phyloP scores from a whole-genome alignment of 1,284 basidiomycete species.

The Sanghuangporus weigelae region DNA sequence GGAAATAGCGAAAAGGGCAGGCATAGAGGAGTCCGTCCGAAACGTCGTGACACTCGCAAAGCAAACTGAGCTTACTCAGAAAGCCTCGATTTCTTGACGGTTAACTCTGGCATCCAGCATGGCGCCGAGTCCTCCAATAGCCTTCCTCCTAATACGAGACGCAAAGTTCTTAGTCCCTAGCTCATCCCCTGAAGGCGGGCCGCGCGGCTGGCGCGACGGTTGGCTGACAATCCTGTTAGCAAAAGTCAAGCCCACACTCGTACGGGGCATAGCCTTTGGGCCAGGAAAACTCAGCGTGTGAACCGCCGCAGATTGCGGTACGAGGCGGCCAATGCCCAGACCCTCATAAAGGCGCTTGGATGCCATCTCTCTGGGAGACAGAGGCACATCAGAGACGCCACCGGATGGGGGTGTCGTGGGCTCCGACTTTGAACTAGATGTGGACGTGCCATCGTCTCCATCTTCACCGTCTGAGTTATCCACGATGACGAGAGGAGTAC shows the following conservation, averaged over 20 bases:
- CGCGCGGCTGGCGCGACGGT: constrained; percentile 77
- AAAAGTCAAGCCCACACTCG: constrained; percentile 20
- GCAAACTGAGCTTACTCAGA: constrained; percentile 33
- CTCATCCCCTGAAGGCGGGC: constrained; percentile 84
- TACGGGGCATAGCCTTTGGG: constrained; percentile 8
- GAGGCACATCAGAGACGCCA: constrained; percentile 46
- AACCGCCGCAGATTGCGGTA: constrained; percentile 27
- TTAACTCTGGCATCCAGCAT: constrained; percentile 72
- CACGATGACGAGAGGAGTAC: constrained; percentile 51
- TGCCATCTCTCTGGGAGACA: constrained; percentile 76
- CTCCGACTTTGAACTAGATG: constrained; percentile 40
- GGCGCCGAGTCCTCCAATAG: constrained; percentile 71
- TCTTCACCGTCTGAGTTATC: constrained; percentile 44
- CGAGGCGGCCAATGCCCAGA: constrained; percentile 66
- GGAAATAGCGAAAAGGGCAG: constrained; percentile 3
- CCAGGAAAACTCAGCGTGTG: constrained; percentile 12
- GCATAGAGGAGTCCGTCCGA: background rate
- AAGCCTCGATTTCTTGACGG: constrained; percentile 54
- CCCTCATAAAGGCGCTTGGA: constrained; percentile 80
- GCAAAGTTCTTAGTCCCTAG: constrained; percentile 89
- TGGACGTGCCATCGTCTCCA: constrained; percentile 49
- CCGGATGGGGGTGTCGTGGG: constrained; percentile 72
- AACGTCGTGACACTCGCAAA: background rate
- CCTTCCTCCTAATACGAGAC: constrained; percentile 69
- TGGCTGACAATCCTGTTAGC: constrained; percentile 58